phyloP scores from a whole-genome alignment of 2,329 filamentous ascomycete species.

The Botrytis byssoidea region DNA sequence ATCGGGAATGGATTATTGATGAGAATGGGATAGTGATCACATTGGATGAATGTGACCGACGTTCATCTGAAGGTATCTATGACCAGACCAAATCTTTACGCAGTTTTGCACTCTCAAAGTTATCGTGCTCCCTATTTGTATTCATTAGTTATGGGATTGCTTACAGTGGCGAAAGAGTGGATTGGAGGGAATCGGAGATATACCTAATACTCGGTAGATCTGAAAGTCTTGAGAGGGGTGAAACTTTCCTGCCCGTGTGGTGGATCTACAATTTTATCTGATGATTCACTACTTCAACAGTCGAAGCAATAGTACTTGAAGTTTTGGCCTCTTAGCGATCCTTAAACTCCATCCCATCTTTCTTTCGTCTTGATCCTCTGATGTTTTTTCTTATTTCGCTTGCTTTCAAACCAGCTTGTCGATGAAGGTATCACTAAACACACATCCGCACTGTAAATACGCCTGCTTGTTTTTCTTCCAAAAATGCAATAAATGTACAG shows the following conservation, averaged over 20 bases:
- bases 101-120: not conserved
- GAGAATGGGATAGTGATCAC: not conserved
- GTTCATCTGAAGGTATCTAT: not conserved
- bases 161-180: not conserved
- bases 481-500: not conserved
- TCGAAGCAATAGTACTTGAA: not conserved
- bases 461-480: not conserved
- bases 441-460: not conserved
- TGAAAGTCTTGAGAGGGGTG: not conserved
- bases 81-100: not conserved
- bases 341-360: not conserved
- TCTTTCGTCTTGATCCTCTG: not conserved
- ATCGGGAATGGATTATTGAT: not conserved
- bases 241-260: not conserved
- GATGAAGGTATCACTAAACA: not conserved
- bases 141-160: not conserved
- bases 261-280: not conserved
- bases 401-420: not conserved
- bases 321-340: not conserved
- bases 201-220: not conserved
- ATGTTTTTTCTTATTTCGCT: not conserved
- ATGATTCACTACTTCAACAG: not conserved
- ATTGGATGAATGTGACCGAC: not conserved
- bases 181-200: not conserved
- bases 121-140: not conserved